A percentile compares a stretch with the other conserved stretches of the same genome.
These are phyloP conservation scores for Pseudohalonectria lignicola DNA, from an alignment of 2,329 filamentous ascomycete species.

Conservation along the genomic window DNA sequence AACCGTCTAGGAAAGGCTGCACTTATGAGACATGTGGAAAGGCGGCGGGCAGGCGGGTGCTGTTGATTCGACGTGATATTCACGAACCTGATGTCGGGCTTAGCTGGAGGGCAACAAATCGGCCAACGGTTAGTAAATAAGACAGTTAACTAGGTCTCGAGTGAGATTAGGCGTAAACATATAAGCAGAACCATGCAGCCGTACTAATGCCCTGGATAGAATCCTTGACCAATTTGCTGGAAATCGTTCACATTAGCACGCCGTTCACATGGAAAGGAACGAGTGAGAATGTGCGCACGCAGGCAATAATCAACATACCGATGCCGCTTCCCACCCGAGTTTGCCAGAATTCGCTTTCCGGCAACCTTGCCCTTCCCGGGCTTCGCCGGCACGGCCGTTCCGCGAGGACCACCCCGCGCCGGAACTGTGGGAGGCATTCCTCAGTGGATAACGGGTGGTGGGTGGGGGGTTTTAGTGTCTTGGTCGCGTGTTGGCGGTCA, in stretches of 20 bases:
- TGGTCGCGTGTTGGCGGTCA: too few relatives aligned
- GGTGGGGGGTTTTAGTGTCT: background rate
- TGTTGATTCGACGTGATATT: too few relatives aligned
- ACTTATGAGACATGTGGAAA: background rate
- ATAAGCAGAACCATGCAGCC: slow-evolving; percentile 14
- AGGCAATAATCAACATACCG: slow-evolving; percentile 9
- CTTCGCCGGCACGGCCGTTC: background rate
- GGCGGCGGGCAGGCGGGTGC: too few relatives aligned
- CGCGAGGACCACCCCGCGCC: background rate
- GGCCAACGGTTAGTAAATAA: background rate
- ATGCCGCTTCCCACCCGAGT: slow-evolving; percentile 12
- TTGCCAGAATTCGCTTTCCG: background rate
- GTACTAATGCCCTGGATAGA: slow-evolving; percentile 38
- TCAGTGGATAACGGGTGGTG: background rate
- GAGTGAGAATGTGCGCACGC: background rate
- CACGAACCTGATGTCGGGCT: slow-evolving; percentile 41
- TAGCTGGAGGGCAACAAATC: slow-evolving; percentile 26
- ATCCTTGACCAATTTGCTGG: slow-evolving; percentile 37
- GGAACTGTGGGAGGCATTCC: slow-evolving; percentile 1
- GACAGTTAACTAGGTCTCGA: background rate
- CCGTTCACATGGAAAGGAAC: background rate
- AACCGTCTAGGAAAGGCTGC: too few relatives aligned
- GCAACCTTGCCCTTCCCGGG: slow-evolving; percentile 7
- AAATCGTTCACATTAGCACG: background rate
- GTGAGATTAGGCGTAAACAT: slow-evolving; percentile 1